phyloP scores from a whole-genome alignment of 805 yeast genomes.

The Ogataea pilisensis region DNA sequence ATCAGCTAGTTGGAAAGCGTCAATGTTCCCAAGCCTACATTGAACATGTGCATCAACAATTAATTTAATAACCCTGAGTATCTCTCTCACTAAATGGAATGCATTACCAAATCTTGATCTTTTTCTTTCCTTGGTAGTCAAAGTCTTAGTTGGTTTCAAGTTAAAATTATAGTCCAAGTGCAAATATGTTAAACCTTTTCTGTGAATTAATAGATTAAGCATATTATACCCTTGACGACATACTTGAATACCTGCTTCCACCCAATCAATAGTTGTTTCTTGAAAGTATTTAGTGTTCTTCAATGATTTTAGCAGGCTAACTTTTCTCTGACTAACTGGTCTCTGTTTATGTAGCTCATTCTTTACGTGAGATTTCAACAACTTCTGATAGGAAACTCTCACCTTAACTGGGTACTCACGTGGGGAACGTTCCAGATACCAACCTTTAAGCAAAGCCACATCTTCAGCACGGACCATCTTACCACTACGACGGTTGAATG shows the following conservation, averaged over 20 bases:
- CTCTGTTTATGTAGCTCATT: conserved; percentile 59
- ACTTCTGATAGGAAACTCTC: conserved; percentile 81
- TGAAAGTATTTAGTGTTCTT: conserved; percentile 84
- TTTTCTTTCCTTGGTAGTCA: conserved; percentile 94
- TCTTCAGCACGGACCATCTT: conserved; percentile 79
- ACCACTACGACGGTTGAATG: conserved; percentile 77
- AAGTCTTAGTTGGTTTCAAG: conserved; percentile 90
- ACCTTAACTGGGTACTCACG: conserved; percentile 66
- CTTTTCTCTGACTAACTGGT: conserved; percentile 42
- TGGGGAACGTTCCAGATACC: conserved; percentile 71
- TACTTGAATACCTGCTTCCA: conserved; percentile 94
- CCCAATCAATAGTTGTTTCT: conserved; percentile 93
- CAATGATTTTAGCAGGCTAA: conserved; percentile 59
- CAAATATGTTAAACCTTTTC: conserved; percentile 84
- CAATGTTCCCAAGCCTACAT: conserved; percentile 82
- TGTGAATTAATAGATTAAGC: conserved; percentile 84
- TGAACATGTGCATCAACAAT: conserved; percentile 94
- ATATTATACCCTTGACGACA: conserved; percentile 92
- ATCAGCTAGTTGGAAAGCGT: conserved; percentile 92
- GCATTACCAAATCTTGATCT: conserved; percentile 95
- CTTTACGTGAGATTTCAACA: conserved; percentile 70
- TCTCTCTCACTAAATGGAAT: conserved; percentile 88
- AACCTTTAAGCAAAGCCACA: conserved; percentile 74
- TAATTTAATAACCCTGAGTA: conserved; percentile 75
- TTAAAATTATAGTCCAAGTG: conserved; percentile 96